Evolutionary conservation across 2,329 filamentous ascomycete species (phyloP), one percentile per base, ranked within the genome.

Genomic region (Penicillium sp.): DNA sequence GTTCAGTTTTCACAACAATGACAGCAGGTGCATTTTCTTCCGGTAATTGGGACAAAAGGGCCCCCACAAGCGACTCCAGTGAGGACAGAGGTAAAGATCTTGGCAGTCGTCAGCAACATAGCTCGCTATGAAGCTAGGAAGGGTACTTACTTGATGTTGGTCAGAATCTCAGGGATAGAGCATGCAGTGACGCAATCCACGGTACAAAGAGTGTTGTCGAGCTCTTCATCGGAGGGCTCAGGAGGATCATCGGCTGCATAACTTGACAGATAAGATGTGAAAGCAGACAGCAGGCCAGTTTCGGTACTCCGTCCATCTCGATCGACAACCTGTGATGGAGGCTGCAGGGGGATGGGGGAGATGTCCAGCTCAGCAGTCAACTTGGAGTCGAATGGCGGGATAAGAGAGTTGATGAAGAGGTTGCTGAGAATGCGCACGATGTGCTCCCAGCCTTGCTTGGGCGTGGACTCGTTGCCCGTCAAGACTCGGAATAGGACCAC

Each of bases 161-260:
- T 84, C 68, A 98, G 89, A 3, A 98, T 88, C 65, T 91, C 88
- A 61, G 89, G 88, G 73, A 98, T 90, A 59, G 90, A 89, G 75
- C 95, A 99, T 49, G 92, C 90, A 69, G 91, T 94, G 45, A 99
- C 89, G 72, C 94, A 99, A 75, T 98, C 95, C 2, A 97, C 91
- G 0, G 95, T 94, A 74, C 91, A 95, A 10, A 99, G 82, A 0
- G 95, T 98, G 74, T 95, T 97, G 72, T 99, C 95, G 33, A 99
- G 84, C 76, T 99, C 95, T 75, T 98, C 94, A 67, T 98, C 93
- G 1, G 95, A 98, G 2, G 95, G 95, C 79, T 99, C 95, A 0
- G 95, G 95, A 13, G 95, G 95, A 73, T 99, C 95, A 76, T 98
- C 95, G 12, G 95, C 96, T 45, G 96, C 95, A 75, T 99, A 98